These are phyloP conservation scores for Debaryomyces coudertii DNA, from an alignment of 1,139 yeast genomes.

Conservation along the genomic window DNA sequence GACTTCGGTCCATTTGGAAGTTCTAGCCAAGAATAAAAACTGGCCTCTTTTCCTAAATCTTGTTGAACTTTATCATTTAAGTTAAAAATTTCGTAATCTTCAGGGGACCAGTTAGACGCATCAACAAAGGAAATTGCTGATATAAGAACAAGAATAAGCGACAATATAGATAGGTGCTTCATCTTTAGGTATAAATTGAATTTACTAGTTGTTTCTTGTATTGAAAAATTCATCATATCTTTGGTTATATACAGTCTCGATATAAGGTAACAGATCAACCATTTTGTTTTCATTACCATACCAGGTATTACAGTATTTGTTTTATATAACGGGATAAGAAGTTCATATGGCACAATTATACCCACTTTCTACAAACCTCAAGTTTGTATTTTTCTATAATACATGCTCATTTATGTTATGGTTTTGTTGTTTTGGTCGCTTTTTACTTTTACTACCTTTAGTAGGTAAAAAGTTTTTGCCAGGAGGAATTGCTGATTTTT, in stretches of 20 bases:
- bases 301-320: neutral
- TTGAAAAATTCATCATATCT: conserved; percentile 1
- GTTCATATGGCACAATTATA: conserved; percentile 33
- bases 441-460: conserved; percentile 56
- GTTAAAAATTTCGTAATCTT: conserved; percentile 81
- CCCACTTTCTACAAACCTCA: conserved; percentile 37
- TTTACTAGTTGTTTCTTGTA: neutral
- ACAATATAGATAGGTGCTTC: conserved; percentile 1
- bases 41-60: conserved; percentile 63
- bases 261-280: conserved; percentile 5
- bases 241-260: conserved; percentile 1
- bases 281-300: neutral
- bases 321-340: neutral
- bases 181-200: neutral
- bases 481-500: conserved; percentile 71
- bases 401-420: conserved; percentile 48
- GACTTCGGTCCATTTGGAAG: conserved; percentile 57
- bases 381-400: conserved; percentile 40
- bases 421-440: conserved; percentile 55
- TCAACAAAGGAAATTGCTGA: conserved; percentile 21
- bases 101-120: conserved; percentile 45
- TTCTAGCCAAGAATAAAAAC: conserved; percentile 72
- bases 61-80: conserved; percentile 66
- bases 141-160: conserved; percentile 12
- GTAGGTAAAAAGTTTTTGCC: conserved; percentile 66